Percentiles rank a stretch among this genome's conserved stretches.
Evolutionary conservation across 306 rosid species (phyloP).

Genomic region (Cicer pinnatifidum): DNA sequence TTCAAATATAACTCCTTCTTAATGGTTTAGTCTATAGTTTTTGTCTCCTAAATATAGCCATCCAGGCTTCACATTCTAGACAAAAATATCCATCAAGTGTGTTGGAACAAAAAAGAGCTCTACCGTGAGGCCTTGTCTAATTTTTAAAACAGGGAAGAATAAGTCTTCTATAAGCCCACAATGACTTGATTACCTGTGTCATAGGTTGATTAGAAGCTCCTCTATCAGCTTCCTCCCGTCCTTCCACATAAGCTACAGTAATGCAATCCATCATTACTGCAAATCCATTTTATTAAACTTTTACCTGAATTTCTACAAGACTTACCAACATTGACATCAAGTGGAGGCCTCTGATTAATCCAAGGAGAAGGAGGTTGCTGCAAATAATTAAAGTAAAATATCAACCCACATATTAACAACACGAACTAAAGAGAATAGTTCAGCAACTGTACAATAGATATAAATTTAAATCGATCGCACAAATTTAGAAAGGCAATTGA

Average conservation of each 20-base stretch:
- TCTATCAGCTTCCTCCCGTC: constrained; percentile 88
- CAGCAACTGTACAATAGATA: constrained; percentile 6
- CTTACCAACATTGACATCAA: constrained; percentile 98
- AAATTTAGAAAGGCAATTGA: constrained; percentile 4
- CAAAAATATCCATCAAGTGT: constrained; percentile 13
- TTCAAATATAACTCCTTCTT: neutral
- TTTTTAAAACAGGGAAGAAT: constrained; percentile 42
- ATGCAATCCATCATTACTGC: constrained; percentile 47
- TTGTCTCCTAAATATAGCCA: constrained; percentile 1
- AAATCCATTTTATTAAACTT: constrained; percentile 40
- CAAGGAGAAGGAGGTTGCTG: constrained; percentile 97
- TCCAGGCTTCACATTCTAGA: constrained; percentile 35
- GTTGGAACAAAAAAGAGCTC: constrained; percentile 35
- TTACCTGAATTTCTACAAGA: constrained; percentile 33
- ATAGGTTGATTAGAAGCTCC: constrained; percentile 74
- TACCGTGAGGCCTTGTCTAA: constrained; percentile 39
- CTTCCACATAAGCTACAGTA: constrained; percentile 91
- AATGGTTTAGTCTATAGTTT: neutral
- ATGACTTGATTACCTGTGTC: constrained; percentile 72
- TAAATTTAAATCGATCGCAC: constrained; percentile 13
- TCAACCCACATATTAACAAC: constrained; percentile 27
- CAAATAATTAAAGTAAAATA: constrained; percentile 41
- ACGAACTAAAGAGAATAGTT: constrained; percentile 11
- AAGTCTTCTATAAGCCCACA: constrained; percentile 37
- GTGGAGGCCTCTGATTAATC: constrained; percentile 89